Base-by-base conservation (phyloP, 208 protist genomes). In the Leptomonas seymouri region DNA sequence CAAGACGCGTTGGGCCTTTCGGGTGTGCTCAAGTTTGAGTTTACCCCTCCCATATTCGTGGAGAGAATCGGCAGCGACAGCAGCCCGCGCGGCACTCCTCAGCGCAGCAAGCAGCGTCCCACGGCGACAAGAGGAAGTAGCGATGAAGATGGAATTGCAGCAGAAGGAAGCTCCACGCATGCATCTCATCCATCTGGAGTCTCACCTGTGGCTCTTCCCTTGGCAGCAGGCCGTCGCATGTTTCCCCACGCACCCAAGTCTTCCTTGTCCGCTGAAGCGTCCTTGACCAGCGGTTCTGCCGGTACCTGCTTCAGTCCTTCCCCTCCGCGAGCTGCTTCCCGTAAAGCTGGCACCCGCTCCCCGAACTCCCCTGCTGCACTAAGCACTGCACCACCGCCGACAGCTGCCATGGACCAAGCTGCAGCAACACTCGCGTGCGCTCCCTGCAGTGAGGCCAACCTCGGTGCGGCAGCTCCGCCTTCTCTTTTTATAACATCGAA, bases 1-100 rank as follows among this genome's bases (percentile, higher is more conserved):
- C 64, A 59, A 20, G 71, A 77, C 56, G 58, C 64, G 2, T 53
- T 65, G 5, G n/a, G 27, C n/a, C 41, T 65, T 44, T 7, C 71
- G 9, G 55, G 65, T 21, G 41, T 49, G 28, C 56, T 77, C 18
- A 77, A 67, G 45, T 49, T 23, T 41, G 59, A 44, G 8, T 25
- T 45, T 7, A n/a, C 58, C 0, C 41, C 71, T 27, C 41, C 42
- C 31, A 20, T 51, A 4, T 25, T 54, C 39, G 39, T 3, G 25
- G 39, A 20, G 18, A 60, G 25, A 7, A 48, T 14, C 7, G 31
- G 20, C 11, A 30, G 31, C 31, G 34, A 21, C 21, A 3, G 9
- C 6, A 15, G 27, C 6, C 30, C 25, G 16, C 2, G 18, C n/a
- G 27, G 3, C 51, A 50, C 34, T 3, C 8, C 5, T 31, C 15